phyloP scores from a whole-genome alignment of 805 yeast genomes.

The Ogataea pilisensis region DNA sequence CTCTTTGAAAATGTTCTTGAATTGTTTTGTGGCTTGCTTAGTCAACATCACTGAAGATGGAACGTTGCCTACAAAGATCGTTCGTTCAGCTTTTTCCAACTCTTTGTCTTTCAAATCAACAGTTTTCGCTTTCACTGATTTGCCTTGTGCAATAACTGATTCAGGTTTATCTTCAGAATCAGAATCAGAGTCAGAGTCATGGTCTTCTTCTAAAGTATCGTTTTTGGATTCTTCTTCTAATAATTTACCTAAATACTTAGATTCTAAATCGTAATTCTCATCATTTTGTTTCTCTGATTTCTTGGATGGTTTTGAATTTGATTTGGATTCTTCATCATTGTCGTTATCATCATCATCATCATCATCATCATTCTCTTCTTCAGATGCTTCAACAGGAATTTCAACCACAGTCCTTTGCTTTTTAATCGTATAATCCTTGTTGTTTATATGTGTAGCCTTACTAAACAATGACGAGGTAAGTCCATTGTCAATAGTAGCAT shows the following conservation, averaged over 20 bases:
- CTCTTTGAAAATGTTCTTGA: constrained; percentile 58
- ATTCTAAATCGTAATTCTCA: constrained; percentile 50
- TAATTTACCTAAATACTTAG: constrained; percentile 48
- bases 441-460: constrained; percentile 43
- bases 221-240: constrained; percentile 34
- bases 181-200: constrained; percentile 18
- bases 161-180: constrained; percentile 24
- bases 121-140: constrained; percentile 37
- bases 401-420: constrained; percentile 21
- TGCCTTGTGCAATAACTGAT: constrained; percentile 7
- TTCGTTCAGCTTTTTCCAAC: constrained; percentile 75
- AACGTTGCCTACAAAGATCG: constrained; percentile 86
- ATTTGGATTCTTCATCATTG: constrained; percentile 13
- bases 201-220: constrained; percentile 19
- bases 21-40: constrained; percentile 54
- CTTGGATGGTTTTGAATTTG: constrained; percentile 4
- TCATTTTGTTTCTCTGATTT: constrained; percentile 23
- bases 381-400: constrained; percentile 10
- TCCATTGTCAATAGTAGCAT: not conserved
- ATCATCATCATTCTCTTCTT: constrained; percentile 14
- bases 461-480: constrained; percentile 32
- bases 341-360: constrained; percentile 20
- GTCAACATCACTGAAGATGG: constrained; percentile 59
- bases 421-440: constrained; percentile 26
- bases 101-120: constrained; percentile 67